Evolutionary conservation across 2,329 filamentous ascomycete genomes (phyloP), one percentile per base, ranked within the genome.

Genomic region (Endoconidiophora laricicola): DNA sequence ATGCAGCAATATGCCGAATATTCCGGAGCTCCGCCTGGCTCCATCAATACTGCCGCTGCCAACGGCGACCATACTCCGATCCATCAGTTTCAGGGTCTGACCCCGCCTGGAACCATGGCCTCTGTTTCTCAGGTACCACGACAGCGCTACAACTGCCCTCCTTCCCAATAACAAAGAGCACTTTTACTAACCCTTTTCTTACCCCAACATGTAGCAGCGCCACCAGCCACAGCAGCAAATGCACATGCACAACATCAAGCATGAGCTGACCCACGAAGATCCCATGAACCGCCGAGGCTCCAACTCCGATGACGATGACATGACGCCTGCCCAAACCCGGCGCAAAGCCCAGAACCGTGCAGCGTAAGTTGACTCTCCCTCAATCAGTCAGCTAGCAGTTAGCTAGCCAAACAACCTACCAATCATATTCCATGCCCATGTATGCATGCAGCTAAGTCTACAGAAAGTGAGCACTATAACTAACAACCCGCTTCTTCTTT

Each of bases 341-440:
- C 69, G 75, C 54, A 78, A 78, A 59, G 74, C 73, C 42, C 75
- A 78, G 61, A 78, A 78, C 55, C 67, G 75, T 57, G 73, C 74
- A 56, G 75, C 75, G 75, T 78, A 68, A 56, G 74, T 74, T 52
- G 22, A 22, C 40, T 46, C 6, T 41, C 22, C n/a, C 23, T 18
- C n/a, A 3, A 18, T 4, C 20, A n/a, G 18, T 16, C 18, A 46
- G n/a, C 44, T 46, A 10, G 24, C 26, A 14, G 33, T 43, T 24
- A 40, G 16, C 9, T 46, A 40, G 46, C 56, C 59, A 54, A 60
- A 55, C 49, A 33, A 18, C 16, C 38, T 14, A 22, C 29, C 10
- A 3, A 38, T 12, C 29, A 33, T 33, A 33, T 7, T 12, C 9
- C 1, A 9, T 7, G 29, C 29, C 29, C 12, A 33, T 33, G 29